A percentile compares a stretch with the other conserved stretches of the same genome.
These are phyloP conservation scores for Brassica juncea DNA, from an alignment of 345 rosid species.

Conservation along the genomic window DNA sequence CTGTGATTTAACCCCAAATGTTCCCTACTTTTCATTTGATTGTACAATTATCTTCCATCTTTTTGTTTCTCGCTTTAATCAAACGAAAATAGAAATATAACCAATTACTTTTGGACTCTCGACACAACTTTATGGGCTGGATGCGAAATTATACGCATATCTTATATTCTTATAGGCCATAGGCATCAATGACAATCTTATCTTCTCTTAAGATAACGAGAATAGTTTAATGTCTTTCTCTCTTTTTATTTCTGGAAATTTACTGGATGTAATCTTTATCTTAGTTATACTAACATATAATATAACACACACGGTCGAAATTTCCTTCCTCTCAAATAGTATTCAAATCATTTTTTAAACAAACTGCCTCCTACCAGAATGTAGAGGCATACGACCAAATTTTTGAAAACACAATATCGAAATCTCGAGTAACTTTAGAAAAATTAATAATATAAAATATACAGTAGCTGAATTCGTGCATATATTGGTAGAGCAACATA, in stretches of 20 bases:
- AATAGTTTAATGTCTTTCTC: background rate
- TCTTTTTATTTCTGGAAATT: background rate
- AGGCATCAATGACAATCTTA: constrained; percentile 11
- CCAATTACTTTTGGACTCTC: constrained; percentile 2
- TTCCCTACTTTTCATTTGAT: constrained; percentile 10
- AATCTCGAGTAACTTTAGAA: background rate
- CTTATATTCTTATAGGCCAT: background rate
- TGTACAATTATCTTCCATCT: constrained; percentile 13
- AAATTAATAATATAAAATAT: background rate
- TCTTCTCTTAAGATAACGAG: background rate
- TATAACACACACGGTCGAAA: background rate
- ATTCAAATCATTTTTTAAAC: background rate
- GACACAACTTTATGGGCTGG: constrained; percentile 44
- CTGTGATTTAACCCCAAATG: constrained; percentile 41
- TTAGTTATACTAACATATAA: background rate
- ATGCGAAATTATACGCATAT: constrained; percentile 25
- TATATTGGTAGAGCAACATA: background rate
- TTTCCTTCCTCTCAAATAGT: background rate
- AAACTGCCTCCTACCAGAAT: background rate
- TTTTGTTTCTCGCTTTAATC: constrained; percentile 23
- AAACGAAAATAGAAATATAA: constrained; percentile 17
- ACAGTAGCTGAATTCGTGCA: background rate
- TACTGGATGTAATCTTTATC: background rate
- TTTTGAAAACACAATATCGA: background rate
- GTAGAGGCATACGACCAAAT: background rate